Evolutionary conservation across 495 filamentous ascomycete species (phyloP), one percentile per base, ranked within the genome.

Genomic region (Patellaria atrata): DNA sequence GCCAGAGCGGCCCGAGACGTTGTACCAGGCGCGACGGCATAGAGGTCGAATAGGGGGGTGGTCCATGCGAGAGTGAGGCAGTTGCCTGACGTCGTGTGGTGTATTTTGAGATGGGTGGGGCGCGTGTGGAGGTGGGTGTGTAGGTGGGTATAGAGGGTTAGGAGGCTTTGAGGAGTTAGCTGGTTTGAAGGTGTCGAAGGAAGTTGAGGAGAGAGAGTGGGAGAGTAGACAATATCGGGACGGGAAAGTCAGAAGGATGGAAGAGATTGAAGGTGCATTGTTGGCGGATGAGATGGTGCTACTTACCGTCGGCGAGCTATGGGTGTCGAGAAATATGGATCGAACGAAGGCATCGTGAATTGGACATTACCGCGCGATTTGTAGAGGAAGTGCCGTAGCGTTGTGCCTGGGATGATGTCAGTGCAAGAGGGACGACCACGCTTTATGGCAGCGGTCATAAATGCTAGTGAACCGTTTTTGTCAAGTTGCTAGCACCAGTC

Each of bases 301-400:
- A 42, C 55, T 34, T 53, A 75, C 64, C 73, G 73, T 54, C 86
- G 65, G 28, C 77, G 64, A 18, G 76, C 70, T 14, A 82, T 58
- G 7, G 73, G 47, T 8, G 60, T 73, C 26, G 54, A 59, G 49
- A 86, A 92, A 37, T 76, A 63, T 0, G 85, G 80, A 10, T 74
- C 64, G 34, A 77, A 83, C 0, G 79, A 71, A 11, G 87, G 79
- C 82, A 93, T 93, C 25, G 72, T 74, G 53, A 94, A 97, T 50
- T 97, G 89, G 12, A 96, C 89, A 53, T 97, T 94, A 12, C 74
- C 74, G 27, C 78, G 67, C 14, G 81, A 89, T 55, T 94, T 96
- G 61, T 92, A 97, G 21, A 97, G 58, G 56, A 94, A 97, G 58
- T 97, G 89, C 31, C 76, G 70, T 19, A 96, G 58, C 5, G 77